Evolutionary conservation across 306 rosid species (phyloP), one percentile per base, ranked within the genome.

Genomic region (Erythrophleum fordii): DNA sequence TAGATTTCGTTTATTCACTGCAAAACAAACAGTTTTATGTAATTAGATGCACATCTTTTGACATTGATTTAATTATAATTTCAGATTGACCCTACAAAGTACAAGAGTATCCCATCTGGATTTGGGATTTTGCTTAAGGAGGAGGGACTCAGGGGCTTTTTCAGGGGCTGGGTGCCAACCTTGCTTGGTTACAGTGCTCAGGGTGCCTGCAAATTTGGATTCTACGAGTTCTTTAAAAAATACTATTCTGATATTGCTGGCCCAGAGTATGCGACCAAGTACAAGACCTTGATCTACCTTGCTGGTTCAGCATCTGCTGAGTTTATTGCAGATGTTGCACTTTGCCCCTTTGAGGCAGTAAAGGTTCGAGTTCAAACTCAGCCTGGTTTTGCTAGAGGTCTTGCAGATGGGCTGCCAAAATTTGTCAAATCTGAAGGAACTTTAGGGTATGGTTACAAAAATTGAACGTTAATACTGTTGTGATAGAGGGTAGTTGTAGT

Each of bases 251-350:
- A 96, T 83, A 83, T 96, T 86, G 97, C 93, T 77, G 99, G 99
- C 18, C 99, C 98, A 0, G 97, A 92, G 94, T 88, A 83, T 89
- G 89, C 99, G n/a, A 59, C 86, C 82, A 96, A 96, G 85, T 93
- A 93, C 97, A 96, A 96, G 92, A 93, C 98, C 49, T 83, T 96
- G 89, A 92, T 96, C 83, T 96, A 96, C 87, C 99, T 96, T 76
- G 98, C 99, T 78, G 97, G 97, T 84, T 96, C 99, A 4, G 98
- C 98, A 10, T 96, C 99, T 64, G 99, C 99, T 0, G 99, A 96
- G 92, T 87, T 93, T 69, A 93, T 96, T 77, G 99, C 99, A 0
- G 99, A 93, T 84, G 0, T 96, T 86, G 99, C 95, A 0, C 97
- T 96, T 64, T 96, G 97, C 90, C 99, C 99, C 39, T 86, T 96